Evolutionary conservation across 1,139 yeast species (phyloP), one percentile per base, ranked within the genome.

Genomic region (Candida sanyaensis): DNA sequence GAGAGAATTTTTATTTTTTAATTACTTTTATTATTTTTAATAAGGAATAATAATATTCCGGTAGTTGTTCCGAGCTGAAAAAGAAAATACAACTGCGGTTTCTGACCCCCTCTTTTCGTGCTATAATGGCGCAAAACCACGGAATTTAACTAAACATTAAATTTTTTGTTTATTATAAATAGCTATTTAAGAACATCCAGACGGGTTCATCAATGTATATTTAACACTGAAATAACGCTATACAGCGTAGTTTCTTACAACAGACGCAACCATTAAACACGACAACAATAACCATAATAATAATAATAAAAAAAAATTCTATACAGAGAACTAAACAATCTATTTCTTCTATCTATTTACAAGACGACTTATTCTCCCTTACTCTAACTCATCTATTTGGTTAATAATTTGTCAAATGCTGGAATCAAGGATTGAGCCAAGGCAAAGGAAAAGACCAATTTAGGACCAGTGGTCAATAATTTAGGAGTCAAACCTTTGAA

Each of bases 401-500:
- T 42, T 56, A 84, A 65, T 54, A 85, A 59, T 60, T 83, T 83
- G 69, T 93, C 99, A 63, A 92, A 90, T 55, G 96, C 96, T 52
- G 99, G 98, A 59, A 93, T 93, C 77, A 93, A 83, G 41, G 96
- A 80, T 75, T 93, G 99, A 42, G 98, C 99, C 68, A 93, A 75
- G 11, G 99, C 98, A 66, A 93, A 93, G 26, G 96, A 88, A 71
- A 93, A 93, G 45, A 93, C 99, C 62, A 93, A 82, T 77, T 93
- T 93, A 51, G 99, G 99, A 58, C 99, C 99, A 42, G 99, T 92
- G 45, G 99, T 93, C 68, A 93, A 81, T 64, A 93, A 80, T 72
- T 93, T 93, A 51, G 99, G 99, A 52, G 96, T 88, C 66, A 93
- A 82, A 40, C 99, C 99, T 75, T 93, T 93, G 82, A 93, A 93